Base-by-base conservation (phyloP, 1,284 basidiomycete species). In the Boletus semigastroideus region DNA sequence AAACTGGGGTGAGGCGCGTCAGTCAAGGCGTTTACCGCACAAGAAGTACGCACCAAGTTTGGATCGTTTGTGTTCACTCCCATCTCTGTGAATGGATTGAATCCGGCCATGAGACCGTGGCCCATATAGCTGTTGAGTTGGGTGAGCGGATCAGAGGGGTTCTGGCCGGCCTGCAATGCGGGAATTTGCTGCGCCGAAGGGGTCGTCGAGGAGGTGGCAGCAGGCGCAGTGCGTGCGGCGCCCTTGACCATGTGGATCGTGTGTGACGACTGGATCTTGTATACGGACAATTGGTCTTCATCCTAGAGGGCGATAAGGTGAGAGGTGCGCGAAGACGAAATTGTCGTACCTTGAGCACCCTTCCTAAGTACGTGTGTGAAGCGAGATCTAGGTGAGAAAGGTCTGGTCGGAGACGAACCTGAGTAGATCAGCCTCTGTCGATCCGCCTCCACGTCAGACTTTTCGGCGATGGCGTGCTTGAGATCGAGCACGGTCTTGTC, bases 181-280 rank as follows among this genome's bases (percentile, higher is more conserved):
- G 84, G 90, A 25, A 89, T 75, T 50, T 78, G 78, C 56, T 78
- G 84, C 2, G 73, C 46, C 4, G 66, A 48, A 10, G 69, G 68
- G 39, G 65, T 52, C 12, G 71, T 58, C 17, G 66, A 59, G 8
- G 66, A 51, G 6, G 42, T 6, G 12, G 72, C 56, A 5, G 59
- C 59, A 1, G 42, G 10, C 0, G 75, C 71, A 1, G 82, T 65
- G 30, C 87, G 83, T 11, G 86, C 77, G 2, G 82, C 85, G 40
- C 92, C 90, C 70, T 95, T 96, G 61, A 96, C 93, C 89, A 96
- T 93, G 67, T 95, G 92, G 42, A 95, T 85, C 1, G 93, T 94
- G 67, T 96, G 90, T 10, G 82, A 78, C 2, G 85, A 78, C 66
- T 92, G 88, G 57, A 96, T 93, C 78, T 94, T 95, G 80, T 96